These are phyloP conservation scores for Nepenthes mirabilis DNA, from an alignment of 148 eudicot genomes.

Conservation along the genomic window DNA sequence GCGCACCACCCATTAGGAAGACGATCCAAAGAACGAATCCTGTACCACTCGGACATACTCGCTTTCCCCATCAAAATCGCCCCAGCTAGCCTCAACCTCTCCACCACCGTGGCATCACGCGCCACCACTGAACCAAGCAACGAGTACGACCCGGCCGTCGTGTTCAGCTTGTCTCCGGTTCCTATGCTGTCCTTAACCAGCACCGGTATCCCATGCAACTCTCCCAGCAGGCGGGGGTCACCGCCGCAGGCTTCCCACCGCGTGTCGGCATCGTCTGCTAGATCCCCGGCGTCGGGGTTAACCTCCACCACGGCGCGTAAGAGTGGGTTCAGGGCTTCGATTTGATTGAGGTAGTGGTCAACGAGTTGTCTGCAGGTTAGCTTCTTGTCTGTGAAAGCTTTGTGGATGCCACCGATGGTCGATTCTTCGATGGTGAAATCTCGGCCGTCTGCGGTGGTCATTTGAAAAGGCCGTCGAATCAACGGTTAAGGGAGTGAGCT, in stretches of 20 bases:
- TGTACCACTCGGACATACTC: conserved; percentile 58
- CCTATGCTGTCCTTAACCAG: conserved; percentile 51
- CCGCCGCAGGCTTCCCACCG: conserved; percentile 12
- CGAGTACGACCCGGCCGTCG: conserved; percentile 65
- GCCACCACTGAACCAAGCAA: conserved; percentile 52
- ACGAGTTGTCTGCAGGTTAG: conserved; percentile 29
- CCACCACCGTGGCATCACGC: conserved; percentile 52
- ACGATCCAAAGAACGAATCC: conserved; percentile 26
- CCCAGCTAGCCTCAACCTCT: conserved; percentile 39
- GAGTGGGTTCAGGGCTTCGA: conserved; percentile 29
- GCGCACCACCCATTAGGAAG: conserved; percentile 11
- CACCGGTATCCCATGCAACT: conserved; percentile 61
- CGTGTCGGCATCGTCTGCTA: conserved; percentile 40
- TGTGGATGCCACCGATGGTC: conserved; percentile 18
- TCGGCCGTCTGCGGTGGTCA: neutral
- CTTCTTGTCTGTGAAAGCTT: conserved; percentile 19
- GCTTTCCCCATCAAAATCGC: conserved; percentile 53
- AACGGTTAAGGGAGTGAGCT: neutral
- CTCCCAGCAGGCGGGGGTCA: conserved; percentile 1
- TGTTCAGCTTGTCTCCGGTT: conserved; percentile 41
- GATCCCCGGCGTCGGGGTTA: conserved; percentile 46
- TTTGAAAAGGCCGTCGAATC: neutral
- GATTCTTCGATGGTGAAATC: neutral
- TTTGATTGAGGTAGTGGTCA: conserved; percentile 26
- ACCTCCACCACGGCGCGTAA: conserved; percentile 50